Base-by-base conservation (phyloP, 2,329 filamentous ascomycete genomes). In the Aspergillus fumigatus region DNA sequence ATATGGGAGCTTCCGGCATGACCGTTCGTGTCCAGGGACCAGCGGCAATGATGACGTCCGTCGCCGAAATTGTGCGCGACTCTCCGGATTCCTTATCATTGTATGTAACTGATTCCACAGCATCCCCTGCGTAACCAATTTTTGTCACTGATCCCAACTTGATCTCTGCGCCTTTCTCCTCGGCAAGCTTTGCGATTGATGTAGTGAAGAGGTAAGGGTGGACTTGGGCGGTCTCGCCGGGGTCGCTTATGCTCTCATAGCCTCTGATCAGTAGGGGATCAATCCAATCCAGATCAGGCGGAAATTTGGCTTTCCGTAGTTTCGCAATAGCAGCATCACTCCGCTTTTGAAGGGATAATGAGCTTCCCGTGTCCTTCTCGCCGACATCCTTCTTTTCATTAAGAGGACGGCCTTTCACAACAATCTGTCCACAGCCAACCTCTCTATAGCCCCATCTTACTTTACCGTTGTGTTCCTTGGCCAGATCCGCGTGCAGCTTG, bases 161-260 rank as follows among this genome's bases (percentile, higher is more conserved):
- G 53, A 97, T 80, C 23, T 87, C 82, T 62, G 83, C 85, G 2
- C 89, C 89, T 26, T 81, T 82, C 52, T 89, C 84, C 55, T 83
- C 77, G 0, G 93, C 92, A 11, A 97, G 80, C 45, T 84, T 79
- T 4, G 89, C 90, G 73, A 97, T 95, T 17, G 86, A 81, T 0
- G 85, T 93, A 0, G 94, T 97, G 70, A 99, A 97, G 48, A 91
- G 86, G 59, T 88, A 89, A 0, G 94, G 94, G 67, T 99, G 93
- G 2, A 97, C 93, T 74, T 99, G 94, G 0, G 94, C 90, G 1
- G 94, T 97, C 59, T 91, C 89, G 1, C 82, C 82, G 0, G 86
- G 84, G 2, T 85, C 87, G 2, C 90, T 91, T 91, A 97, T 97
- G 69, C 88, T 85, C 35, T 90, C 85, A 74, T 96, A 97, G 21